Evolutionary conservation across 2,329 filamentous ascomycete species (phyloP).

Genomic region (Penicillium polonicum): DNA sequence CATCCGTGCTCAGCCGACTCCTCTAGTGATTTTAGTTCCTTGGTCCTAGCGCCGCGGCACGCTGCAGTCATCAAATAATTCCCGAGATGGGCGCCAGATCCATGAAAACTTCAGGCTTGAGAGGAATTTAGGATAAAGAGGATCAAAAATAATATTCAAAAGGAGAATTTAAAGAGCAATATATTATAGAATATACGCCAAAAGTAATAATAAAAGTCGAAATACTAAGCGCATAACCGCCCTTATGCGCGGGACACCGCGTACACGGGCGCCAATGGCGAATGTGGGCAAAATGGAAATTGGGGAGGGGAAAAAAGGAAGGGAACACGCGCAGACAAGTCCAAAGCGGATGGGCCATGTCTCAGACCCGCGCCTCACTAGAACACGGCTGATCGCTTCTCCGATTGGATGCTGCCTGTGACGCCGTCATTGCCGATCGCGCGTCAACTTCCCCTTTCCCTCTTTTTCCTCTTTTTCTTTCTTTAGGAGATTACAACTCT

Average conservation of each 20-base stretch:
- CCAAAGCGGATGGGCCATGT: conserved; percentile 14
- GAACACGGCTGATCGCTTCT: conserved; percentile 19
- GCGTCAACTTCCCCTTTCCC: conserved; percentile 33
- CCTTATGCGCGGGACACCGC: conserved; percentile 5
- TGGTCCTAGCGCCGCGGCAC: conserved; percentile 14
- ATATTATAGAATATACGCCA: background rate
- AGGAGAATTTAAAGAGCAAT: background rate
- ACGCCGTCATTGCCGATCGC: conserved; percentile 40
- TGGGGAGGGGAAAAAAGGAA: background rate
- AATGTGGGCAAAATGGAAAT: conserved; percentile 3
- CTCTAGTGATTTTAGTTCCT: conserved; percentile 4
- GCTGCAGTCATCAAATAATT: conserved; percentile 15
- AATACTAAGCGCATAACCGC: conserved; percentile 11
- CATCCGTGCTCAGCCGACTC: conserved; percentile 12
- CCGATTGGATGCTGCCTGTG: conserved; percentile 26
- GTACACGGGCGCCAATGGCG: conserved; percentile 10
- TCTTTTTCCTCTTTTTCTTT: conserved; percentile 1
- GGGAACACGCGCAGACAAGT: conserved; percentile 4
- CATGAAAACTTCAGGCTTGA: background rate
- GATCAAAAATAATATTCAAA: background rate
- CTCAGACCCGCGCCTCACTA: conserved; percentile 31
- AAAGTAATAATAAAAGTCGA: background rate
- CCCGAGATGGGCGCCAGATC: conserved; percentile 10
- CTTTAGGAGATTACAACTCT: background rate
- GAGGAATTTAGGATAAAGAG: background rate